These are phyloP conservation scores for Lomentospora prolificans DNA, from an alignment of 2,329 filamentous ascomycete genomes.

Conservation along the genomic window DNA sequence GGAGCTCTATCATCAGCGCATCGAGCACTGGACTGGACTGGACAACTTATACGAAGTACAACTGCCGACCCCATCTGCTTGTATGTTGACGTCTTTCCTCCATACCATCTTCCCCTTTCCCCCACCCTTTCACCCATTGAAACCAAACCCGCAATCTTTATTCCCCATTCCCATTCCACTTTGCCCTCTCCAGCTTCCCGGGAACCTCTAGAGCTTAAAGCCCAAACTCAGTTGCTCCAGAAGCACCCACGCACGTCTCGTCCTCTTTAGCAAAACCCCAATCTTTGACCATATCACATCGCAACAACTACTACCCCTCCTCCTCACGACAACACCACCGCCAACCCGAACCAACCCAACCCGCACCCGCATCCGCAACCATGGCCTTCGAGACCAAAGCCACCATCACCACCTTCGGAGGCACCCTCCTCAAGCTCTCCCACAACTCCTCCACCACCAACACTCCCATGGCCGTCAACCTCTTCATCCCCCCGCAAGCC, in stretches of 20 bases:
- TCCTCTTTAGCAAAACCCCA: too few species aligned
- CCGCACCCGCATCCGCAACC: constrained; percentile 15
- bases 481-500: constrained; percentile 76
- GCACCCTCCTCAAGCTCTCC: constrained; percentile 86
- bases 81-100: neutral
- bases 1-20: too few species aligned
- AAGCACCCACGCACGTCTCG: too few species aligned
- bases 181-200: too few species aligned
- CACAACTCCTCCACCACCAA: constrained; percentile 71
- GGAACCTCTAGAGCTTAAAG: too few species aligned
- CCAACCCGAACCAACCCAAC: neutral
- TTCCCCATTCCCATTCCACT: too few species aligned
- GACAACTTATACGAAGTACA: neutral
- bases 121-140: neutral
- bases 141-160: too few species aligned
- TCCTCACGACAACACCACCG: neutral
- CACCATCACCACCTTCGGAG: constrained; percentile 84
- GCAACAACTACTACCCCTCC: neutral
- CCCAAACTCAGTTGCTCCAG: too few species aligned
- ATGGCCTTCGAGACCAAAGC: constrained; percentile 88
- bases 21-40: too few species aligned
- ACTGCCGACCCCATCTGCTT: neutral
- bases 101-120: neutral
- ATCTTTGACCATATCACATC: too few species aligned
- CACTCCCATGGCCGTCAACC: constrained; percentile 85